A percentile compares a stretch with the other conserved stretches of the same genome.
Evolutionary conservation across 2,329 filamentous ascomycete genomes (phyloP).

Genomic region (Bipolaris oryzae): DNA sequence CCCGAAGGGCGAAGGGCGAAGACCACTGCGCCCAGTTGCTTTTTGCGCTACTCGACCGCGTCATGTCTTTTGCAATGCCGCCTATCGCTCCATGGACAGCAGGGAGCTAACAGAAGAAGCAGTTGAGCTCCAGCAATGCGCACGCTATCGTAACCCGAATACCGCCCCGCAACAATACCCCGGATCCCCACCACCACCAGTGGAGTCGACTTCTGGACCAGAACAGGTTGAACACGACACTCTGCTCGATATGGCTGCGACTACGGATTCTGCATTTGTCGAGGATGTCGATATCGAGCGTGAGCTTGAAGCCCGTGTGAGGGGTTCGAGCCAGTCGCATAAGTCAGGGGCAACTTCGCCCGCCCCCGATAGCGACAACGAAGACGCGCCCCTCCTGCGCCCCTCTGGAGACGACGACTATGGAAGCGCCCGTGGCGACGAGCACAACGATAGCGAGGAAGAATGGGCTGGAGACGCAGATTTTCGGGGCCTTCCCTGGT

Average conservation of each 20-base stretch:
- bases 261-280: slow-evolving; percentile 36
- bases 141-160: slow-evolving; percentile 16
- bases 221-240: neutral
- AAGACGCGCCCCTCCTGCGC: slow-evolving; percentile 39
- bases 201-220: neutral
- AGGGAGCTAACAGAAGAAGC: slow-evolving; percentile 9
- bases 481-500: slow-evolving; percentile 54
- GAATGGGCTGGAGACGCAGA: slow-evolving; percentile 47
- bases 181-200: slow-evolving; percentile 10
- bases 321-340: slow-evolving; percentile 17
- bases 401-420: slow-evolving; percentile 20
- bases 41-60: slow-evolving; percentile 1
- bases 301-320: slow-evolving; percentile 24
- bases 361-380: slow-evolving; percentile 23
- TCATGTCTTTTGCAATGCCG: neutral
- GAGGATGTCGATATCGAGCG: slow-evolving; percentile 41
- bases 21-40: slow-evolving; percentile 6
- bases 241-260: slow-evolving; percentile 26
- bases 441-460: slow-evolving; percentile 13
- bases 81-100: slow-evolving; percentile 7
- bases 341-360: slow-evolving; percentile 25
- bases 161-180: slow-evolving; percentile 4
- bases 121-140: slow-evolving; percentile 25
- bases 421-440: slow-evolving; percentile 17
- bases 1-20: slow-evolving; percentile 13